phyloP scores from a whole-genome alignment of 1,284 basidiomycete genomes.

The Vanrija sp. region DNA sequence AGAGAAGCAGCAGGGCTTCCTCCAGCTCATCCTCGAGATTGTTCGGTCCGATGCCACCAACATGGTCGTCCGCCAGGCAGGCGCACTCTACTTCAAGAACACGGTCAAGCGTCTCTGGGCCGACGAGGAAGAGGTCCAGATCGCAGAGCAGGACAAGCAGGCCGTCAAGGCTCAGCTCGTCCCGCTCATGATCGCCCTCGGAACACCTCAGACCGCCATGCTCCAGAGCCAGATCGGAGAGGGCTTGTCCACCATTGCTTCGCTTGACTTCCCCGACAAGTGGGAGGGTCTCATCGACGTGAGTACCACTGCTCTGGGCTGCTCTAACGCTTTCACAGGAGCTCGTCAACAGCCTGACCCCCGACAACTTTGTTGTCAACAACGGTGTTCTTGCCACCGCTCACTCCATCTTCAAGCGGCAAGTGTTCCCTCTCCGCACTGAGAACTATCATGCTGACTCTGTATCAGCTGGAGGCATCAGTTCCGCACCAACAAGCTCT shows the following conservation, averaged over 20 bases:
- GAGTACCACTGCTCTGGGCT: constrained; percentile 36
- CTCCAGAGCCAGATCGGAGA: constrained; percentile 77
- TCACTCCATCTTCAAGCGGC: constrained; percentile 85
- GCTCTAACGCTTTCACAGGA: constrained; percentile 55
- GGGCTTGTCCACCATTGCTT: constrained; percentile 79
- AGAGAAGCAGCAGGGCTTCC: constrained; percentile 72
- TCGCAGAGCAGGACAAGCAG: constrained; percentile 46
- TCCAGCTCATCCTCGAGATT: constrained; percentile 67
- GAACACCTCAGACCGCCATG: constrained; percentile 43
- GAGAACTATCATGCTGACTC: background rate
- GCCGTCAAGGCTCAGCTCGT: constrained; percentile 55
- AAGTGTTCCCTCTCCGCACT: background rate
- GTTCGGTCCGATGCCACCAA: constrained; percentile 57
- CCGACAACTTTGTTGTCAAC: constrained; percentile 77
- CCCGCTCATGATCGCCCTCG: constrained; percentile 55
- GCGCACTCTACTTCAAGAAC: constrained; percentile 85
- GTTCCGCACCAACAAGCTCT: constrained; percentile 82
- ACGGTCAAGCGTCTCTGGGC: constrained; percentile 78
- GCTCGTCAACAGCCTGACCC: constrained; percentile 73
- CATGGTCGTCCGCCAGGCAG: constrained; percentile 67
- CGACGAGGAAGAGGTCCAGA: constrained; percentile 53
- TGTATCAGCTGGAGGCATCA: constrained; percentile 71
- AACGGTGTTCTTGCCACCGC: constrained; percentile 87
- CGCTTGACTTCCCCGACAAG: constrained; percentile 75
- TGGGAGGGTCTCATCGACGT: constrained; percentile 86